These are phyloP conservation scores for Pichia norvegensis DNA, from an alignment of 1,139 yeast genomes.

Conservation along the genomic window DNA sequence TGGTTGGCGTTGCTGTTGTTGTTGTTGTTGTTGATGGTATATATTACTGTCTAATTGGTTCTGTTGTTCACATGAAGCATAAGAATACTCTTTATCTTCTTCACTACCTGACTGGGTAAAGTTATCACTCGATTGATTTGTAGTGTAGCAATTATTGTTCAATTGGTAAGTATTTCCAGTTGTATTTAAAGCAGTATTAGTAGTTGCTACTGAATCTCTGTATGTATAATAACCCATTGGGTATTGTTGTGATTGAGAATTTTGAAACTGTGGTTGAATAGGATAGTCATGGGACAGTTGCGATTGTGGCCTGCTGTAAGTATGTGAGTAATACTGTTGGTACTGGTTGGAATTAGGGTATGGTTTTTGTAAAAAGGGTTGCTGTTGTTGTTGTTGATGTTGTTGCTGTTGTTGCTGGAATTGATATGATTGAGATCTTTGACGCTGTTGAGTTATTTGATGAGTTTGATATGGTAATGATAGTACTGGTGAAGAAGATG, in stretches of 20 bases:
- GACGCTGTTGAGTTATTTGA: neutral
- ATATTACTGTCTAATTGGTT: neutral
- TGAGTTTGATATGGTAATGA: neutral
- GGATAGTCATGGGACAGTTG: neutral
- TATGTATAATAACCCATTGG: neutral
- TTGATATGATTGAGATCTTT: neutral
- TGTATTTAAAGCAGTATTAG: neutral
- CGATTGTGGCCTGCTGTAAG: neutral
- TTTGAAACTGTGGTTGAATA: neutral
- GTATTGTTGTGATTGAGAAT: neutral
- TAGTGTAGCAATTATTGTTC: neutral
- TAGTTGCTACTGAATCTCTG: neutral
- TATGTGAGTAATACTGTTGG: neutral
- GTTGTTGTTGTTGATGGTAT: no score
- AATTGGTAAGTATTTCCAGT: neutral
- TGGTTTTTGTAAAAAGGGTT: neutral
- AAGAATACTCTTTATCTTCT: neutral
- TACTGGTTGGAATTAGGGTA: neutral
- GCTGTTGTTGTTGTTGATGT: conserved; percentile 6
- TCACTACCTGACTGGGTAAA: no score
- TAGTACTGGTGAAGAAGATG: neutral
- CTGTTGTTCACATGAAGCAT: neutral
- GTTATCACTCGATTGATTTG: no score
- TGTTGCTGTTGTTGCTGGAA: conserved; percentile 2
- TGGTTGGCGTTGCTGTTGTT: no score